Evolutionary conservation across 2,329 filamentous ascomycete genomes (phyloP).

Genomic region (Colletotrichum shisoi): DNA sequence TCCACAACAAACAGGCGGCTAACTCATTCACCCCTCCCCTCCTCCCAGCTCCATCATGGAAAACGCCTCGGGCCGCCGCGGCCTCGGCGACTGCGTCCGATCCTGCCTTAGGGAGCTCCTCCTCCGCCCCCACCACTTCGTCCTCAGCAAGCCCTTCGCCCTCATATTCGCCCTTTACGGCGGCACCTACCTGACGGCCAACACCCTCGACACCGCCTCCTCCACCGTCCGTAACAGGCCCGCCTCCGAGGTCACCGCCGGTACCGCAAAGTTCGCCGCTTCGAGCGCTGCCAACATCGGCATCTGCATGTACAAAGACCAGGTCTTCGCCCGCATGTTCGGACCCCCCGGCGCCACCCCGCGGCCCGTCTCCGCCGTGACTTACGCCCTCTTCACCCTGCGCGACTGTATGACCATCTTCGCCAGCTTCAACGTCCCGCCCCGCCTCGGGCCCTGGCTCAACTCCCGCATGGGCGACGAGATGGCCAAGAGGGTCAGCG

Average conservation of each 20-base stretch:
- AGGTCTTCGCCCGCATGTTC: conserved; percentile 83
- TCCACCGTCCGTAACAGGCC: conserved; percentile 68
- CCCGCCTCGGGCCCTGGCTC: conserved; percentile 75
- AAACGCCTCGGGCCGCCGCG: conserved; percentile 75
- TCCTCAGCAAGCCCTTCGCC: conserved; percentile 71
- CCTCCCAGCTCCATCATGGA: conserved; percentile 74
- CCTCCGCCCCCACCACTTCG: conserved; percentile 65
- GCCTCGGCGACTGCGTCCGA: conserved; percentile 67
- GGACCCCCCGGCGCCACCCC: conserved; percentile 64
- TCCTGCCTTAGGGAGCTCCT: conserved; percentile 65
- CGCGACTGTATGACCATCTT: conserved; percentile 91
- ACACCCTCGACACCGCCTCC: conserved; percentile 80
- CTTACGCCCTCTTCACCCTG: conserved; percentile 79
- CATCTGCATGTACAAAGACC: conserved; percentile 89
- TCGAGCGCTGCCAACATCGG: conserved; percentile 84
- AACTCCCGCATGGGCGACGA: conserved; percentile 63
- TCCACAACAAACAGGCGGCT: too few relatives aligned
- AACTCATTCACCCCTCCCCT: too few relatives aligned
- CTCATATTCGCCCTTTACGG: conserved; percentile 81
- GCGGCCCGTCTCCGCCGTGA: conserved; percentile 70
- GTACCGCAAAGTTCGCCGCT: conserved; percentile 80
- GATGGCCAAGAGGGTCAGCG: conserved; percentile 59
- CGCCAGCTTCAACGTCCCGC: conserved; percentile 88
- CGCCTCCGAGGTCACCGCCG: conserved; percentile 72
- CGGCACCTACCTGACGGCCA: conserved; percentile 88